These are phyloP conservation scores for Sicyos baderoa DNA, from an alignment of 306 rosid species.

Conservation along the genomic window DNA sequence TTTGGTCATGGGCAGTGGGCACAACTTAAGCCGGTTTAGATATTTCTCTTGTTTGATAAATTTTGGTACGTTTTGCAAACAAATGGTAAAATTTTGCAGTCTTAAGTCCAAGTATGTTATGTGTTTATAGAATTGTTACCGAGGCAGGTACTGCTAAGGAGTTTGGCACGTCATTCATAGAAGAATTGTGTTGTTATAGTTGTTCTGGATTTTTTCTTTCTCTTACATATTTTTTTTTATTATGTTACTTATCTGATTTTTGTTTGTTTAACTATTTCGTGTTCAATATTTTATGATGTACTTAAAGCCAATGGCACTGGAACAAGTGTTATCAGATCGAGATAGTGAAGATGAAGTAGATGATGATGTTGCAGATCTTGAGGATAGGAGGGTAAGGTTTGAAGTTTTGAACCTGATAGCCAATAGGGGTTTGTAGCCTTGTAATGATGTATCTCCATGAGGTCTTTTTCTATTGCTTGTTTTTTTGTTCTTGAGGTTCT, in stretches of 20 bases:
- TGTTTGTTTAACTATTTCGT: not conserved
- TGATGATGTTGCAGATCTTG: conserved; percentile 56
- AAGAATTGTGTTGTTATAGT: not conserved
- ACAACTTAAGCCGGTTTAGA: too few species aligned
- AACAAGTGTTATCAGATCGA: conserved; percentile 50
- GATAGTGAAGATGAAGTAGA: conserved; percentile 92
- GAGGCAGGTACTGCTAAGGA: too few species aligned
- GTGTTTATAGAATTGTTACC: not conserved
- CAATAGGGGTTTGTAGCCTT: conserved; percentile 8
- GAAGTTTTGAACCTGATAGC: not conserved
- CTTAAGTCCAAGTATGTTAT: not conserved
- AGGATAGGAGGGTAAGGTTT: conserved; percentile 54
- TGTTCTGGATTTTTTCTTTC: not conserved
- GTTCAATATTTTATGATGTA: conserved; percentile 10
- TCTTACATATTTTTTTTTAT: not conserved
- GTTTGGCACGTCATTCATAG: not conserved
- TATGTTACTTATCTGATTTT: not conserved
- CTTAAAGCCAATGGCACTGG: conserved; percentile 65
- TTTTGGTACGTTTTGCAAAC: not conserved
- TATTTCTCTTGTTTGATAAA: too few species aligned
- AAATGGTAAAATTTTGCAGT: not conserved
- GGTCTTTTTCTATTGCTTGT: not conserved
- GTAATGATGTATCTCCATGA: conserved; percentile 6
- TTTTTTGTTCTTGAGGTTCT: not conserved
- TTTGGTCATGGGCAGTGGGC: too few species aligned